Evolutionary conservation across 805 yeast genomes (phyloP).

Genomic region (Pichia thaimueangensis): DNA sequence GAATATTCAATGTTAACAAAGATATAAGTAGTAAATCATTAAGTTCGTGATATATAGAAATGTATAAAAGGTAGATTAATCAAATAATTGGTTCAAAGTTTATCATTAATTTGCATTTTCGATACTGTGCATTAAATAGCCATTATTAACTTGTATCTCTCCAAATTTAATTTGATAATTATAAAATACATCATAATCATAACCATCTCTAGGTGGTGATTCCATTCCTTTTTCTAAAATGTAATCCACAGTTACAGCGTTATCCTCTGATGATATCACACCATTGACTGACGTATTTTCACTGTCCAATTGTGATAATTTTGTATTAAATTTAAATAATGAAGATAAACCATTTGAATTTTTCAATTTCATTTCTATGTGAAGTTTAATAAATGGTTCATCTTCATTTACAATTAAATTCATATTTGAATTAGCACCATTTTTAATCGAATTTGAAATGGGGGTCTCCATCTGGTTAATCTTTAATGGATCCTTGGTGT

Average conservation of each 20-base stretch:
- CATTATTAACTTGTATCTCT: constrained; percentile 19
- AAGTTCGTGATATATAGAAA: no score
- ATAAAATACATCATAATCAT: constrained; percentile 22
- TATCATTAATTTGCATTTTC: no score
- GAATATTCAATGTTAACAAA: no score
- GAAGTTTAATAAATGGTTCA: constrained; percentile 19
- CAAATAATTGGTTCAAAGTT: no score
- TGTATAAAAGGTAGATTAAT: no score
- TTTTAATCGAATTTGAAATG: neutral
- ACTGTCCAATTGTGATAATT: neutral
- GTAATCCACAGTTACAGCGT: constrained; percentile 13
- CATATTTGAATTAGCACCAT: neutral
- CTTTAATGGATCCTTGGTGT: constrained; percentile 20
- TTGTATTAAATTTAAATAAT: constrained; percentile 8
- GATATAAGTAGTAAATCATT: no score
- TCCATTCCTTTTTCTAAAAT: constrained; percentile 21
- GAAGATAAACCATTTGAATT: constrained; percentile 3
- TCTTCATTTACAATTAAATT: constrained; percentile 24
- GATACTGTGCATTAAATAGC: constrained; percentile 17
- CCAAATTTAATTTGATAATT: constrained; percentile 21
- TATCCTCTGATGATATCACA: constrained; percentile 4
- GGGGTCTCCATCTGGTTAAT: constrained; percentile 1
- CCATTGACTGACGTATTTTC: constrained; percentile 9
- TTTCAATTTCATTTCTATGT: constrained; percentile 18
- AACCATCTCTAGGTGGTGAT: constrained; percentile 23